These are phyloP conservation scores for Wickerhamiella kurtzmanii DNA, from an alignment of 805 yeast species.

Conservation along the genomic window DNA sequence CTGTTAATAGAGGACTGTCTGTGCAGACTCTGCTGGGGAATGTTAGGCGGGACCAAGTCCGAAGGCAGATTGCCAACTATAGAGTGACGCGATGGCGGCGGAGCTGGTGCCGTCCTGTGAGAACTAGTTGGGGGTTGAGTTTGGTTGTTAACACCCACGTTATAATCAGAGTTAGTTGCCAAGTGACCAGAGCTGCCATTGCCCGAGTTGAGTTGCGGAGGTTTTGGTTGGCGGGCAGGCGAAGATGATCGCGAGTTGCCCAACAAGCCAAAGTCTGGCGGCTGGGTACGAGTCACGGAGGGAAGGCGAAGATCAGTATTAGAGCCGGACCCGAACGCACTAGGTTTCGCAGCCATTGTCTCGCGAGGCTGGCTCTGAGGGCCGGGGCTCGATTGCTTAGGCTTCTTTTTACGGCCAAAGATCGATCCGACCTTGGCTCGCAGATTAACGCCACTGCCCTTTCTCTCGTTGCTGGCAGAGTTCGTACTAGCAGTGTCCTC, in stretches of 20 bases:
- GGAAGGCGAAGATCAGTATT: background rate
- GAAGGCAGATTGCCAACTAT: background rate
- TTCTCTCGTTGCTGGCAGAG: conserved; percentile 1
- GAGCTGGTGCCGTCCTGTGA: background rate
- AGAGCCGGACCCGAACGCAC: conserved; percentile 1
- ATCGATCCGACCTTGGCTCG: conserved; percentile 28
- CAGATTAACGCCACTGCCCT: conserved; percentile 12
- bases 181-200: no score
- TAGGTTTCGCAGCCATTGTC: conserved; percentile 4
- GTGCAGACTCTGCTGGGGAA: conserved; percentile 2
- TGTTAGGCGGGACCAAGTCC: background rate
- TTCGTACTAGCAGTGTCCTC: conserved; percentile 1
- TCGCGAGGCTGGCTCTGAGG: conserved; percentile 5
- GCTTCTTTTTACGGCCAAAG: conserved; percentile 22
- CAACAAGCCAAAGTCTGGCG: conserved; percentile 15
- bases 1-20: conserved; percentile 6
- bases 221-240: background rate
- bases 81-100: conserved; percentile 1
- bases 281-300: conserved; percentile 10
- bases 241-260: conserved; percentile 11
- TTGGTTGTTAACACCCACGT: no score
- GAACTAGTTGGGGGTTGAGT: no score
- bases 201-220: background rate
- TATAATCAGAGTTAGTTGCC: no score
- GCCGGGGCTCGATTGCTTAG: background rate